Conservation (phyloP, 2,329 filamentous ascomycete genomes). For the Emmonsiellopsis sp. region DNA sequence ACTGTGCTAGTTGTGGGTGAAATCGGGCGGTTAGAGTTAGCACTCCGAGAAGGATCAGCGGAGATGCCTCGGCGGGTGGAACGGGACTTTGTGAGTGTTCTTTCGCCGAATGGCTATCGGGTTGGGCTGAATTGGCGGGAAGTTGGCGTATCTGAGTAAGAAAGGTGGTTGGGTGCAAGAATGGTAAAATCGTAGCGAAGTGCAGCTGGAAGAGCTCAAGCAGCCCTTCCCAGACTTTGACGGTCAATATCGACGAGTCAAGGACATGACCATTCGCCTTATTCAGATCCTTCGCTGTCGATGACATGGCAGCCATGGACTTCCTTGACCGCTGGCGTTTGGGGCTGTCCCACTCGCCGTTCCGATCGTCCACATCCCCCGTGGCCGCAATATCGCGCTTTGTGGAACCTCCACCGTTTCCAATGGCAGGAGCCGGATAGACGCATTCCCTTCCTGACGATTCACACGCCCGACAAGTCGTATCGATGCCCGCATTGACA, state of each 20-base stretch:
- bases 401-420: slow-evolving; percentile 23
- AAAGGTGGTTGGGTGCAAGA: slow-evolving; percentile 47
- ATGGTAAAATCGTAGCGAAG: slow-evolving; percentile 48
- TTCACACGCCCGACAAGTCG: slow-evolving; percentile 65
- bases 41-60: slow-evolving; percentile 46
- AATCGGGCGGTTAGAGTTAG: slow-evolving; percentile 48
- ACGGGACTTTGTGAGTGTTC: slow-evolving; percentile 21
- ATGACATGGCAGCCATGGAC: slow-evolving; percentile 17
- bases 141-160: slow-evolving; percentile 38
- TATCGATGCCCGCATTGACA: slow-evolving; percentile 64
- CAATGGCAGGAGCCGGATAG: slow-evolving; percentile 47
- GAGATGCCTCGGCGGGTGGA: slow-evolving; percentile 29
- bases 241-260: slow-evolving; percentile 41
- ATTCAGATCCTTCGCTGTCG: slow-evolving; percentile 20
- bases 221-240: slow-evolving; percentile 47
- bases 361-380: slow-evolving; percentile 29
- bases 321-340: slow-evolving; percentile 33
- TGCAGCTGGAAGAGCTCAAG: slow-evolving; percentile 51
- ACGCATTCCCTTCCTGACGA: slow-evolving; percentile 62
- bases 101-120: slow-evolving; percentile 13
- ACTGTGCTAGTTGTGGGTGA: slow-evolving; percentile 41
- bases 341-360: slow-evolving; percentile 33
- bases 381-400: slow-evolving; percentile 26
- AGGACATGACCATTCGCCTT: slow-evolving; percentile 27
- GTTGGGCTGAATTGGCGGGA: slow-evolving; percentile 13